Evolutionary conservation across 805 yeast species (phyloP), one percentile per base, ranked within the genome.

Genomic region (Blastobotrys mokoenaii): DNA sequence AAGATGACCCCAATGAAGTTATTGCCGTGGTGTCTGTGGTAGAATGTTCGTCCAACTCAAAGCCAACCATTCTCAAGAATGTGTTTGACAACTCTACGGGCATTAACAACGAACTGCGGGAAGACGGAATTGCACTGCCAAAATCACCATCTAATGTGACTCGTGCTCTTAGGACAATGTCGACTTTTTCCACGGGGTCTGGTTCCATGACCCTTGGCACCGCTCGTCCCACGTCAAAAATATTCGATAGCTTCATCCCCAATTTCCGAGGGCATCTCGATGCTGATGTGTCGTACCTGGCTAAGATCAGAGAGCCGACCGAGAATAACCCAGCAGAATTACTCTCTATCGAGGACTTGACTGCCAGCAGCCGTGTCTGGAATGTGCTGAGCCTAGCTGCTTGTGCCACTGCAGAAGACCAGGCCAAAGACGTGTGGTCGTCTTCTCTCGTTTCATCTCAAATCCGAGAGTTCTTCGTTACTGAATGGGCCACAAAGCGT

Each of bases 401-500:
- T 1, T 45, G 57, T 6, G 48, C 49, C 3, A 52, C 52, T 12
- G 63, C 65, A 2, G 41, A 48, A 5, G 53, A 51, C 5, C 52
- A 52, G 29, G 51, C 55, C 5, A 46, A 46, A 4, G 60, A 56
- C 15, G 46, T 51, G 8, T 67, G 72, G 72, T 46, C 65, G 1
- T 55, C 63, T 25, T 45, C 56, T 1, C 51, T 59, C 1, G 70
- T 68, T 2, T 62, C 69, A 8, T 44, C 60, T 3, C 71, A 67
- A 48, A 50, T 66, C 11, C 57, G 71, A 12, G 60, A 57, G 31
- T 53, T 62, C 54, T 62, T 56, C 38, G 46, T 68, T 25, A 54
- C 63, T 6, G 71, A 68, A 43, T 67, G 71, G 71, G 59, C 63
- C 3, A 53, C 55, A 31, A 59, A 66, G 31, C 55, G 64, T n/a